Percentiles rank a stretch among this genome's conserved stretches.
phyloP scores from a whole-genome alignment of 116 monocot species.

The Zostera marina region DNA sequence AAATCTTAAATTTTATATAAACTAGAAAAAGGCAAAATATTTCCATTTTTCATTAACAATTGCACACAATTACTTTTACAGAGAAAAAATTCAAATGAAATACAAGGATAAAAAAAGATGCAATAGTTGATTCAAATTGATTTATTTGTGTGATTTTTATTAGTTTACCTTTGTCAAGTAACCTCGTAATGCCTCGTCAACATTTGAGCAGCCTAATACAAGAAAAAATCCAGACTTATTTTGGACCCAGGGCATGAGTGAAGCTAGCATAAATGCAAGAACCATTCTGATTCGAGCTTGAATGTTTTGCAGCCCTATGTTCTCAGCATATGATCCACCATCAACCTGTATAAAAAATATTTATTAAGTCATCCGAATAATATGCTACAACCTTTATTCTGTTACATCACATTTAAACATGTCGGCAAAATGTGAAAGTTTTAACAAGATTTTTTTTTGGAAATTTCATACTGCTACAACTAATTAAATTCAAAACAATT shows the following conservation, averaged over 20 bases:
- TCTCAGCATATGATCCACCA: constrained; percentile 91
- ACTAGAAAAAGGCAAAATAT: no score
- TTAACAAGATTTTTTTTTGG: background rate
- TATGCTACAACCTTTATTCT: background rate
- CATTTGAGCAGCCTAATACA: constrained; percentile 94
- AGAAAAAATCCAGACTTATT: constrained; percentile 90
- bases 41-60: no score
- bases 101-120: background rate
- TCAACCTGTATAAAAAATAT: constrained; percentile 42
- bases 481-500: no score
- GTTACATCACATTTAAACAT: background rate
- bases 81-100: no score
- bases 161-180: constrained; percentile 94
- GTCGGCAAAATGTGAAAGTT: background rate
- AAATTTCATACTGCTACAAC: background rate
- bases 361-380: background rate
- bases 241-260: constrained; percentile 96
- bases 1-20: no score
- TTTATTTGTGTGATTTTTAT: background rate
- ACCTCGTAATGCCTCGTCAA: constrained; percentile 97
- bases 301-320: constrained; percentile 94
- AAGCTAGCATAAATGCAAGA: constrained; percentile 92
- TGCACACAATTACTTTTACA: no score
- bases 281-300: constrained; percentile 99
- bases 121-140: no score